Base-by-base conservation (phyloP, 2,329 filamentous ascomycete species). In the Coniochaeta pulveracea region DNA sequence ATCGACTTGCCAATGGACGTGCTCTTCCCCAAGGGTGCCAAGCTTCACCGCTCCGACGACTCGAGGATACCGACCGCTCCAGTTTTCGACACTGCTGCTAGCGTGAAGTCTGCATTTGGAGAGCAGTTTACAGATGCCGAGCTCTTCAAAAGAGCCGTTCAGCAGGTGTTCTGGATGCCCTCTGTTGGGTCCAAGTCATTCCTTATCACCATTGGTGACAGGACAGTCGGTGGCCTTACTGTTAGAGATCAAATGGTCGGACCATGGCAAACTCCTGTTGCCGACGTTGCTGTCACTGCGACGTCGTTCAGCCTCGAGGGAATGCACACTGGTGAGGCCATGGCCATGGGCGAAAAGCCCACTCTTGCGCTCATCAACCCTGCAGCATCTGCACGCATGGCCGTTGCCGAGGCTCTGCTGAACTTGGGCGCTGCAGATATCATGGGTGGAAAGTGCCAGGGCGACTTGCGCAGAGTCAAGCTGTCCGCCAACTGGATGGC, bases 401-500 rank as follows among this genome's bases (percentile, higher is more conserved):
- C 91, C 3, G 88, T 98, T 37, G 88, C 80, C 1, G 91, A 98
- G 60, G 85, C 83, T 38, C 65, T 98, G 39, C 78, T 94, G 72
- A 98, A 98, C 56, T 66, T 98, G 37, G 86, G 84, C 23, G 91
- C 91, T 35, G 84, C 69, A 19, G 67, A 74, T 38, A 64, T 74
- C 38, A 55, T 52, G 42, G 54, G 47, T n/a, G 47, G 47, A 17
- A 40, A 55, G 10, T 47, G 51, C 15, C 70, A 79, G 36, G 82
- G 80, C 28, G 76, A 83, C 35, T 63, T 96, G 33, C 72, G 72
- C 38, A 77, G 84, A 26, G 78, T 96, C 40, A 81, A 89, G 52
- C 72, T 96, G 8, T 95, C 88, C 3, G 89, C 89, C 32, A 96
- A 98, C 61, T 98, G 89, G 89, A 96, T 96, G 91, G 88, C 86